A percentile compares a stretch with the other conserved stretches of the same genome.
phyloP scores from a whole-genome alignment of 352 stramenopile genomes.

The Globisporangium nunn region DNA sequence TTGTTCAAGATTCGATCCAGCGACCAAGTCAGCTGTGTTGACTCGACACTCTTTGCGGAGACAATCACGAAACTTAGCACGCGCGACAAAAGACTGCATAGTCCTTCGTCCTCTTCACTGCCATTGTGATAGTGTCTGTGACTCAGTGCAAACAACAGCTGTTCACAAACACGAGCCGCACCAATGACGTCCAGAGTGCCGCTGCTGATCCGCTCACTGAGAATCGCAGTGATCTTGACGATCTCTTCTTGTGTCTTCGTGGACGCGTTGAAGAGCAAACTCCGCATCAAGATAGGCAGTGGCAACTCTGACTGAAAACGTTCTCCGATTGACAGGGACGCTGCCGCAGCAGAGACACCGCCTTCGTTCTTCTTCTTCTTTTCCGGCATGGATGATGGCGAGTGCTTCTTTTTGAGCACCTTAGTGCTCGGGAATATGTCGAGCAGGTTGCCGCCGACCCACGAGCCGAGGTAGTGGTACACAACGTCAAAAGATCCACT shows the following conservation, averaged over 20 bases:
- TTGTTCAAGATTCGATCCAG: slow-evolving; percentile 34
- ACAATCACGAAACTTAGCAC: slow-evolving; percentile 28
- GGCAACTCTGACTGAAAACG: slow-evolving; percentile 11
- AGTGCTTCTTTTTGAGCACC: not conserved
- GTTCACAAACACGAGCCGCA: slow-evolving; percentile 35
- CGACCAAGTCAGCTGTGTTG: slow-evolving; percentile 1
- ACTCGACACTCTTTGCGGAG: slow-evolving; percentile 1
- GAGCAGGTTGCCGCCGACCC: slow-evolving; percentile 36
- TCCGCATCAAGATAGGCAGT: slow-evolving; percentile 13
- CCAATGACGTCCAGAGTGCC: slow-evolving; percentile 12
- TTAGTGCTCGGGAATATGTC: slow-evolving; percentile 1
- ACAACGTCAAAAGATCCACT: slow-evolving; percentile 26
- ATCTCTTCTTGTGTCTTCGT: not conserved
- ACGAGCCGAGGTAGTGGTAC: slow-evolving; percentile 44
- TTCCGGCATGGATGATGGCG: not conserved
- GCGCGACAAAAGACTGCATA: slow-evolving; percentile 32
- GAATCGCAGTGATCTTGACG: slow-evolving; percentile 1
- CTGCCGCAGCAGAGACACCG: not conserved
- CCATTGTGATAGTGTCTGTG: slow-evolving; percentile 4
- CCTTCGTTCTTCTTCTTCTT: slow-evolving; percentile 19
- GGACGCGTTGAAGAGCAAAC: slow-evolving; percentile 4
- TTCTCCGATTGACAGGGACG: not conserved
- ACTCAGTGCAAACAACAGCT: slow-evolving; percentile 37
- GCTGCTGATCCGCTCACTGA: slow-evolving; percentile 11
- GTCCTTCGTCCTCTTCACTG: slow-evolving; percentile 1